Conservation (phyloP, 1,284 basidiomycete genomes). For the Austroboletus sp. region DNA sequence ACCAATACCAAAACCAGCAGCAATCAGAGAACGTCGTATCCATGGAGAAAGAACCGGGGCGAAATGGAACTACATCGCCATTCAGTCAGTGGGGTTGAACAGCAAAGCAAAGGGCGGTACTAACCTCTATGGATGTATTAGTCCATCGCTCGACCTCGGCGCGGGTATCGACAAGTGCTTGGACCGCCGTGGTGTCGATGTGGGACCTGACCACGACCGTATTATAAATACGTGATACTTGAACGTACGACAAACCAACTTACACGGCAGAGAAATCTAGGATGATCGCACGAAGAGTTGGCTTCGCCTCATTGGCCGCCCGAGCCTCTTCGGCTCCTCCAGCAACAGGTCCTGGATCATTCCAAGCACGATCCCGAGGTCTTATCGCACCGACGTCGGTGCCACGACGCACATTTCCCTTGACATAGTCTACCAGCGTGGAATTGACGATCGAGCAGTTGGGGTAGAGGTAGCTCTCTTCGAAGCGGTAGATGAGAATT, state of each 20-base stretch:
- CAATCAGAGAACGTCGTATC: conserved; percentile 85
- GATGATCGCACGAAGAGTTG: conserved; percentile 77
- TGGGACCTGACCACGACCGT: conserved; percentile 47
- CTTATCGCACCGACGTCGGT: conserved; percentile 60
- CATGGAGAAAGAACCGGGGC: conserved; percentile 86
- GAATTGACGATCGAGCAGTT: conserved; percentile 81
- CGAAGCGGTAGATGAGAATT: conserved; percentile 87
- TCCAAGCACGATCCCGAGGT: conserved; percentile 85
- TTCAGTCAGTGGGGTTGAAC: not conserved
- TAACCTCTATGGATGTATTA: conserved; percentile 70
- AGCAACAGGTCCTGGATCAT: conserved; percentile 75
- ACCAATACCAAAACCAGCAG: conserved; percentile 78
- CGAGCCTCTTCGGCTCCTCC: conserved; percentile 44
- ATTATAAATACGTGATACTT: conserved; percentile 1
- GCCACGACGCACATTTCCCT: conserved; percentile 69
- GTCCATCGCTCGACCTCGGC: conserved; percentile 85
- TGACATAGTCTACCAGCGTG: conserved; percentile 76
- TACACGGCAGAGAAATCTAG: conserved; percentile 87
- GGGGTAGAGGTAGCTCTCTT: conserved; percentile 91
- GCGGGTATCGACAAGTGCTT: conserved; percentile 85
- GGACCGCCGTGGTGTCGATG: conserved; percentile 83
- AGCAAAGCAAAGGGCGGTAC: conserved; percentile 8
- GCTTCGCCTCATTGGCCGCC: conserved; percentile 52
- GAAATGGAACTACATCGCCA: conserved; percentile 68
- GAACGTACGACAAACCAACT: conserved; percentile 26